Conservation (phyloP, 1,139 yeast genomes). For the Geotrichum aggregatum region DNA sequence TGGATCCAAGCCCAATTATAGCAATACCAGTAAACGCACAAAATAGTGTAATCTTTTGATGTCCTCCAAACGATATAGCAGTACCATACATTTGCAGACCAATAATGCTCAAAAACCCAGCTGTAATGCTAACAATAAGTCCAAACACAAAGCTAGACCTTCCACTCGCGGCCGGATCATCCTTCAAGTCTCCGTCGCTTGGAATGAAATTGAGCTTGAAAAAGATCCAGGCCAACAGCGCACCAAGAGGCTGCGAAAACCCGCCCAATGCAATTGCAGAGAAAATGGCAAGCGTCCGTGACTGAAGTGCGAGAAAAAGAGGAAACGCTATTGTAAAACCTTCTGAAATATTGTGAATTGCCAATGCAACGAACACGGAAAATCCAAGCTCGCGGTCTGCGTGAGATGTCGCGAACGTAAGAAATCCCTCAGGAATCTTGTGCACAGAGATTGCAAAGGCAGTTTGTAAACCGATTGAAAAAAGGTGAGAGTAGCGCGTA, state of each 20-base stretch:
- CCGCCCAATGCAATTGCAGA: constrained; percentile 74
- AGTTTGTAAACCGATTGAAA: constrained; percentile 87
- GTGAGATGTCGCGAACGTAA: constrained; percentile 73
- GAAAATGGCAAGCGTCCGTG: constrained; percentile 59
- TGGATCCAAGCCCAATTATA: constrained; percentile 28
- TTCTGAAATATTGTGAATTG: constrained; percentile 89
- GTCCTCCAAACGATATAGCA: constrained; percentile 66
- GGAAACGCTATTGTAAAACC: constrained; percentile 95
- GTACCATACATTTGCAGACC: constrained; percentile 83
- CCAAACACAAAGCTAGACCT: constrained; percentile 46
- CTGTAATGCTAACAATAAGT: constrained; percentile 61
- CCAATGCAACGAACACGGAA: constrained; percentile 74
- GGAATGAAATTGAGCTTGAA: constrained; percentile 44
- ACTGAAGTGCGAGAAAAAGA: constrained; percentile 63
- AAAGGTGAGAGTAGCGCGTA: constrained; percentile 68
- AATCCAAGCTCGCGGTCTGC: constrained; percentile 72
- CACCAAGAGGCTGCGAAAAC: constrained; percentile 85
- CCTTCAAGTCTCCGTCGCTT: constrained; percentile 31
- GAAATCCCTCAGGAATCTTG: constrained; percentile 91
- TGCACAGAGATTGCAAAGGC: constrained; percentile 83
- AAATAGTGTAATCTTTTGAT: constrained; percentile 31
- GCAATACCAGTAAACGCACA: constrained; percentile 37
- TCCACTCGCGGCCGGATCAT: constrained; percentile 27
- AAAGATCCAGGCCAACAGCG: constrained; percentile 61
- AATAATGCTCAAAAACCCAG: constrained; percentile 79